Evolutionary conservation across 2,329 filamentous ascomycete genomes (phyloP).

Genomic region (Pestalotiopsis sp.): DNA sequence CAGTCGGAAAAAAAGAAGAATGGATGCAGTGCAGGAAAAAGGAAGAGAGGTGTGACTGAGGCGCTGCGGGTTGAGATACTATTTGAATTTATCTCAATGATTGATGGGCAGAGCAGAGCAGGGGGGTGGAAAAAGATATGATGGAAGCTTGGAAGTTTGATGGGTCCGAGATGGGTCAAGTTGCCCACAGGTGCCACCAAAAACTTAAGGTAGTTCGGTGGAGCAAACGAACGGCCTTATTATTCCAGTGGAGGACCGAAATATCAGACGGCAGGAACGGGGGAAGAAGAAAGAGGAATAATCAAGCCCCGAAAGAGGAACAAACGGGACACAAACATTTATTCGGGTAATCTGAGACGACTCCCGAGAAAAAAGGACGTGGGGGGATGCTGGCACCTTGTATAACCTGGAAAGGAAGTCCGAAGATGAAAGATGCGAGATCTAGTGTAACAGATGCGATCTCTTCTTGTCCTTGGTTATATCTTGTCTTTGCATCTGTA

Average conservation of each 20-base stretch:
- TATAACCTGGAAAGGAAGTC: too few relatives aligned
- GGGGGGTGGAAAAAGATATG: background rate
- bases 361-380: background rate
- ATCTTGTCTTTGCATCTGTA: too few relatives aligned
- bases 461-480: too few relatives aligned
- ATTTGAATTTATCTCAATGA: background rate
- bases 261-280: background rate
- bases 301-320: background rate
- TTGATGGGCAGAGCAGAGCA: background rate
- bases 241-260: background rate
- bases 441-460: too few relatives aligned
- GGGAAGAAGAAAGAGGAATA: background rate
- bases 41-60: background rate
- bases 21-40: background rate
- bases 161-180: background rate
- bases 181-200: background rate
- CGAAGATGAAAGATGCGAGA: too few relatives aligned
- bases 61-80: background rate
- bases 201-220: background rate
- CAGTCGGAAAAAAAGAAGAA: background rate
- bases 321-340: background rate
- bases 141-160: background rate
- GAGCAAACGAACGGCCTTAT: background rate
- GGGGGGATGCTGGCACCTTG: too few relatives aligned
- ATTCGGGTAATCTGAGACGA: background rate